Evolutionary conservation across 208 protist genomes (phyloP).

Genomic region (Borovskyia barvae): DNA sequence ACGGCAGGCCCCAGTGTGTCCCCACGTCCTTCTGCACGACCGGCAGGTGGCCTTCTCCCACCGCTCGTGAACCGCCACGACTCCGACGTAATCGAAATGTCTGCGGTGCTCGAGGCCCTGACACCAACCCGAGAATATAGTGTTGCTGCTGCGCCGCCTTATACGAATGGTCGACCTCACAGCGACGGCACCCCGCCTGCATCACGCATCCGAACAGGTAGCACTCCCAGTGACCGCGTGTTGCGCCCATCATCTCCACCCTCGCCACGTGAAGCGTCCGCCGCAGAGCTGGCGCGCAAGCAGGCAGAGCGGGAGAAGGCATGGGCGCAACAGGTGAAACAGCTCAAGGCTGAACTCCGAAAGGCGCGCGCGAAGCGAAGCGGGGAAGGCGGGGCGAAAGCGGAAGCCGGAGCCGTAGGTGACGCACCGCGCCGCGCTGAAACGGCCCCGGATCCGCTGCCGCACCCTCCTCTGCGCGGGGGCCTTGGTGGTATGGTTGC

Average conservation of each 20-base stretch:
- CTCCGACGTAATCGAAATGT: conserved; percentile 42
- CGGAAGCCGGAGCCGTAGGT: background rate
- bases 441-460: conserved; percentile 66
- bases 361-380: conserved; percentile 63
- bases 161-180: background rate
- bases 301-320: conserved; percentile 75
- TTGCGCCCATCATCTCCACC: background rate
- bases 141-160: background rate
- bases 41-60: conserved; percentile 31
- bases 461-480: conserved; percentile 7
- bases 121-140: conserved; percentile 17
- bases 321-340: conserved; percentile 87
- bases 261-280: conserved; percentile 1
- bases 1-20: background rate
- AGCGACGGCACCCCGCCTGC: background rate
- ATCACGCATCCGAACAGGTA: conserved; percentile 8
- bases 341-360: conserved; percentile 74
- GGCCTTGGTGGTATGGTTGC: conserved; percentile 7
- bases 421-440: conserved; percentile 54
- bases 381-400: conserved; percentile 19
- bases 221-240: conserved; percentile 12
- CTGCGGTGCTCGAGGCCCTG: conserved; percentile 19
- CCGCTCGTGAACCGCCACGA: conserved; percentile 20
- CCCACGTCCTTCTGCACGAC: conserved; percentile 16
- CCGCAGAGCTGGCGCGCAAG: conserved; percentile 40